Evolutionary conservation across 306 rosid genomes (phyloP).

Genomic region (Ceratonia siliqua): DNA sequence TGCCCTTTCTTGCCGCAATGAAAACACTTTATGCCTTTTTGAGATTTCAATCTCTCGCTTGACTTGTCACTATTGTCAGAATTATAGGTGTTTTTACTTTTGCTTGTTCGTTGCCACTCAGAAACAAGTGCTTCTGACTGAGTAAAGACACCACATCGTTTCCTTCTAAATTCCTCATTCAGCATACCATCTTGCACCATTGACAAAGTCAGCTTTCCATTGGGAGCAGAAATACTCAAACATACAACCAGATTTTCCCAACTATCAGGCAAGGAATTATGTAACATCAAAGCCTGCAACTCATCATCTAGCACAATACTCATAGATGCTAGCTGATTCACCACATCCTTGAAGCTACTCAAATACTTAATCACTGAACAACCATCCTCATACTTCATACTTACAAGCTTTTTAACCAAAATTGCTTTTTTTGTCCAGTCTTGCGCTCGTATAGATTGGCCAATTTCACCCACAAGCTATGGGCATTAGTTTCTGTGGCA

Average conservation of each 20-base stretch:
- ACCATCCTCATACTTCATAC: background rate
- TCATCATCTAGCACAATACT: background rate
- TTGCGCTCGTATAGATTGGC: background rate
- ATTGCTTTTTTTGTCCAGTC: background rate
- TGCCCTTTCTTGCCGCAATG: background rate
- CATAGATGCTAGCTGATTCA: background rate
- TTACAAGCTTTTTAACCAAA: background rate
- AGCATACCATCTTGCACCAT: background rate
- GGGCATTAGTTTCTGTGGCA: background rate
- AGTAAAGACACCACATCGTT: background rate
- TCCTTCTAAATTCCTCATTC: background rate
- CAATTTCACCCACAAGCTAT: background rate
- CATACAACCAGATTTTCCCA: background rate
- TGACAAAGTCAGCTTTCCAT: background rate
- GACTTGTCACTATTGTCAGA: background rate
- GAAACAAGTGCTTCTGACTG: background rate
- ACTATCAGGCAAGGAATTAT: background rate
- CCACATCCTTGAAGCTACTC: slow-evolving; percentile 8
- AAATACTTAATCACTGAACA: background rate
- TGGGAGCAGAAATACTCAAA: background rate
- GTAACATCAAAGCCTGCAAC: background rate
- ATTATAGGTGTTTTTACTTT: background rate
- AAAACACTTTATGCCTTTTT: background rate
- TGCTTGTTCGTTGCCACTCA: background rate
- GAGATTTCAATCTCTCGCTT: background rate